These are phyloP conservation scores for Sphagnum contortum DNA, from an alignment of 225 moss, liverwort and hornwort species.

Conservation along the genomic window DNA sequence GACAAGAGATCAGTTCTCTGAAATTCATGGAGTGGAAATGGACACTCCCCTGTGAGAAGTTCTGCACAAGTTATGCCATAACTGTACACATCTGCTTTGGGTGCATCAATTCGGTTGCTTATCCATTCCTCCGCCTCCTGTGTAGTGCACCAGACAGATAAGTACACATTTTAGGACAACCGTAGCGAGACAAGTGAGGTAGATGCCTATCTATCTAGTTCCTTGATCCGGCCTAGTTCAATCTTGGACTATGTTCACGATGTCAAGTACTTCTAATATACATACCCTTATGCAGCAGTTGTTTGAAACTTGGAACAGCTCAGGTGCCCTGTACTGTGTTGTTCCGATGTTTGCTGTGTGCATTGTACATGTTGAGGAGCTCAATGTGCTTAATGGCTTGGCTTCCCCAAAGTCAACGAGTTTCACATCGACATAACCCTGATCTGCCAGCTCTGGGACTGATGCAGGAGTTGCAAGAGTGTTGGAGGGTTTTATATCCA, in stretches of 20 bases:
- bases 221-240: no score
- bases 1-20: no score
- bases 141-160: no score
- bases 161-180: no score
- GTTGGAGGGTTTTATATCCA: no score
- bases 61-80: constrained; percentile 1
- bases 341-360: not conserved
- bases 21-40: not conserved
- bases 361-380: not conserved
- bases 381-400: not conserved
- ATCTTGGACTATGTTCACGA: no score
- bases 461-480: no score
- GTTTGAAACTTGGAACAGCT: not conserved
- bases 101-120: no score
- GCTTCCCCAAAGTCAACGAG: not conserved
- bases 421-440: constrained; percentile 1
- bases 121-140: not conserved
- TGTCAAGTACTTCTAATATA: not conserved
- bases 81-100: not conserved
- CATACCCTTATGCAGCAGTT: not conserved
- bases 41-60: not conserved
- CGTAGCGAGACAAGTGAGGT: no score
- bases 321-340: constrained; percentile 1
- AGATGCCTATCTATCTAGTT: no score
- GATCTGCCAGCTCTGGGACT: not conserved